These are phyloP conservation scores for Candida tammaniensis DNA, from an alignment of 805 yeast species.

Conservation along the genomic window DNA sequence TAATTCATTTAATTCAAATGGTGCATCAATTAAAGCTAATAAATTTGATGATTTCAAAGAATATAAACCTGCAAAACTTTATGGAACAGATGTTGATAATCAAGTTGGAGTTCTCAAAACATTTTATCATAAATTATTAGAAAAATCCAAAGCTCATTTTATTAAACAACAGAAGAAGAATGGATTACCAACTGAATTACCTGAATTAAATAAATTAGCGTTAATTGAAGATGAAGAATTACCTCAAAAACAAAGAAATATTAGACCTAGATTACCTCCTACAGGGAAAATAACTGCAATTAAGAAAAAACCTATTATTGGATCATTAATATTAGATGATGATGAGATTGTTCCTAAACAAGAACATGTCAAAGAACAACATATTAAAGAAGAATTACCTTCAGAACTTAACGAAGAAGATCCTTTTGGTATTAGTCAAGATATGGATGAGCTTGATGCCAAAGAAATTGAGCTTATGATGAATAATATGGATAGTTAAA, in stretches of 20 bases:
- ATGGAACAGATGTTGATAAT: conserved; percentile 46
- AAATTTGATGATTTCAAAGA: conserved; percentile 67
- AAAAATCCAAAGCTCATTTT: conserved; percentile 42
- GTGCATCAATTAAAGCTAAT: conserved; percentile 46
- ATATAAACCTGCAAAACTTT: conserved; percentile 50
- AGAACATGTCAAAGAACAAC: conserved; percentile 2
- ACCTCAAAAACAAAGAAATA: conserved; percentile 73
- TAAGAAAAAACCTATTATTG: conserved; percentile 60
- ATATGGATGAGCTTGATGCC: conserved; percentile 11
- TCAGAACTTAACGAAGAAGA: conserved; percentile 4
- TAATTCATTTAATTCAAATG: conserved; percentile 46
- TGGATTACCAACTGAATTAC: conserved; percentile 38
- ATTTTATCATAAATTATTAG: conserved; percentile 42
- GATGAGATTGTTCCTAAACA: conserved; percentile 13
- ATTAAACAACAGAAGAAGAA: conserved; percentile 39
- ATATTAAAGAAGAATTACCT: no score
- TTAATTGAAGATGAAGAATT: conserved; percentile 79
- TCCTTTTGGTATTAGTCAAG: conserved; percentile 2
- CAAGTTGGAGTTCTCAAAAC: conserved; percentile 61
- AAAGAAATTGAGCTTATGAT: conserved; percentile 15
- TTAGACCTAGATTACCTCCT: conserved; percentile 82
- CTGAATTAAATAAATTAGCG: conserved; percentile 33
- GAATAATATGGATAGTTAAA: conserved; percentile 8
- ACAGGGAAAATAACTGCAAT: conserved; percentile 75
- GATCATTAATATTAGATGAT: conserved; percentile 52